phyloP scores from a whole-genome alignment of 352 stramenopile genomes.

The Globisporangium acanthophoron region DNA sequence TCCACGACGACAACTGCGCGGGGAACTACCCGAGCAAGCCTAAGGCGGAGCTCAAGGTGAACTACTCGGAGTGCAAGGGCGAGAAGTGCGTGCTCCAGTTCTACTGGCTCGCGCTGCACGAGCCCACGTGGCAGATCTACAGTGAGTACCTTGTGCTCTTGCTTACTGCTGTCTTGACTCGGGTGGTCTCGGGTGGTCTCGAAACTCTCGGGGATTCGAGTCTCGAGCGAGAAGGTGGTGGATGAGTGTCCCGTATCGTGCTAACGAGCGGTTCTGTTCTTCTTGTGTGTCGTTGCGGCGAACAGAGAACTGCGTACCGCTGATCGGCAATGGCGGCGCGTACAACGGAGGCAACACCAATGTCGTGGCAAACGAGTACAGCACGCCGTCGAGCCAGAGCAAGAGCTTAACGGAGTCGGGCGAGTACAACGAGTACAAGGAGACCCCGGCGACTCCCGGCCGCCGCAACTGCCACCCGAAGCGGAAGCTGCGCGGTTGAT shows the following conservation, averaged over 20 bases:
- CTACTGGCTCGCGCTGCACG: constrained; percentile 41
- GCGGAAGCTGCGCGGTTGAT: not conserved
- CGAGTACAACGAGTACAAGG: not conserved
- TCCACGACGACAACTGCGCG: constrained; percentile 42
- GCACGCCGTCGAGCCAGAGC: not conserved
- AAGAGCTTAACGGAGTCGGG: not conserved
- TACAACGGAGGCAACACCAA: too few relatives aligned
- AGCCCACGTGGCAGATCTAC: constrained; percentile 9
- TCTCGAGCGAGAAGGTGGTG: too few relatives aligned
- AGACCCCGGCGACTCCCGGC: not conserved
- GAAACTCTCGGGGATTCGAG: too few relatives aligned
- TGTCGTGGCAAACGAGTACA: too few relatives aligned
- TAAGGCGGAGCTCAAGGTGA: not conserved
- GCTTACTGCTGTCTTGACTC: too few relatives aligned
- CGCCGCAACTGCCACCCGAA: not conserved
- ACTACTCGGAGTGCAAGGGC: constrained; percentile 2
- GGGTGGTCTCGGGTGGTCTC: too few relatives aligned
- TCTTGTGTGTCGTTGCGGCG: too few relatives aligned
- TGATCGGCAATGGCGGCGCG: too few relatives aligned
- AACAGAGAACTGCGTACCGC: too few relatives aligned
- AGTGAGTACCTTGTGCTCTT: constrained; percentile 12
- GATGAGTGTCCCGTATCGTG: too few relatives aligned
- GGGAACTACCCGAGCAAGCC: constrained; percentile 1
- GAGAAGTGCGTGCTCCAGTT: constrained; percentile 18
- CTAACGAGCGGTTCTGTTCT: too few relatives aligned